phyloP scores from a whole-genome alignment of 345 rosid genomes.

The Gossypium raimondii region DNA sequence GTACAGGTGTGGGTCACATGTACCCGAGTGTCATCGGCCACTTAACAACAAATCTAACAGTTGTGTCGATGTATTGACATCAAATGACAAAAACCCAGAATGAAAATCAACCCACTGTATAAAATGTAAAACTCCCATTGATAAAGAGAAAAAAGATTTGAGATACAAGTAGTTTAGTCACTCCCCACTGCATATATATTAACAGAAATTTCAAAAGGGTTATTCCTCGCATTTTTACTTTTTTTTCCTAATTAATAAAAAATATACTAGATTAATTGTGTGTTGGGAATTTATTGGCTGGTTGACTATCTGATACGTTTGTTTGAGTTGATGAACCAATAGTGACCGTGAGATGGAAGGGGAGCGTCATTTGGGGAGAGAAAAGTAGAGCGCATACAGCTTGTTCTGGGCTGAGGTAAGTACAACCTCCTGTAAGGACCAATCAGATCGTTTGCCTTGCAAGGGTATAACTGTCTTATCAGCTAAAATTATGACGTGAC shows the following conservation, averaged over 20 bases:
- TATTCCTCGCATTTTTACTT: background rate
- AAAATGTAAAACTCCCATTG: background rate
- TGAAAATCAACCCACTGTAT: background rate
- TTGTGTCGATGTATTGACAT: background rate
- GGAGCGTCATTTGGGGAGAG: constrained; percentile 28
- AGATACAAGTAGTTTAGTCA: background rate
- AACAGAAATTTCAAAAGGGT: no score
- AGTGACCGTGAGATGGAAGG: constrained; percentile 27
- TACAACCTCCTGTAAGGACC: constrained; percentile 16
- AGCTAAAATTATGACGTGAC: background rate
- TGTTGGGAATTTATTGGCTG: constrained; percentile 19
- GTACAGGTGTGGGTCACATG: constrained; percentile 50
- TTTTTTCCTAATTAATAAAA: background rate
- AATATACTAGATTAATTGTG: no score
- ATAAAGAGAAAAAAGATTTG: background rate
- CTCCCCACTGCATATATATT: background rate
- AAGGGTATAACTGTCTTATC: constrained; percentile 14
- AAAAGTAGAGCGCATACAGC: background rate
- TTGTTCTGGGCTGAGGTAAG: background rate
- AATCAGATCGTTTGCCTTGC: background rate
- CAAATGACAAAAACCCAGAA: background rate
- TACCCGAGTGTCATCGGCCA: background rate
- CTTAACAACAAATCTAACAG: background rate
- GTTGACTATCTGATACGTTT: constrained; percentile 14
- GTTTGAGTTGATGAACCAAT: constrained; percentile 15